Percentiles rank a stretch among this genome's conserved stretches.
phyloP scores from a whole-genome alignment of 305 asterid species.

The Lippia alba region DNA sequence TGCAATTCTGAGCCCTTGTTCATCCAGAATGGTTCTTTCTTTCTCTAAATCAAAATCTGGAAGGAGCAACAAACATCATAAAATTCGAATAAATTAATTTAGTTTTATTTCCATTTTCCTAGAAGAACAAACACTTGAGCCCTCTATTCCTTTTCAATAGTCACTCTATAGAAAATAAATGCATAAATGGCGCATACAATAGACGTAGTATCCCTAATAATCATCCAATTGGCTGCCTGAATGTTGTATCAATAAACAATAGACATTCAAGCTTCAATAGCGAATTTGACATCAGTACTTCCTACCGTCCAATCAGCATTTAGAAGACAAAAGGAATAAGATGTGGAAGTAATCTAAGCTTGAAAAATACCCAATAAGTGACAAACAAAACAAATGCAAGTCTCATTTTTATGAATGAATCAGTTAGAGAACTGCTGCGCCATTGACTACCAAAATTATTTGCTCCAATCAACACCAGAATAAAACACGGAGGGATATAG shows the following conservation, averaged over 20 bases:
- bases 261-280: slow-evolving; percentile 11
- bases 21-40: slow-evolving; percentile 83
- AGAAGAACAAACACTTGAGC: not conserved
- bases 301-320: not conserved
- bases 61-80: slow-evolving; percentile 15
- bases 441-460: not conserved
- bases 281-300: not conserved
- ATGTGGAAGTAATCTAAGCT: slow-evolving; percentile 14
- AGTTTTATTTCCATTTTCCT: not conserved
- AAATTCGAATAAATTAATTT: slow-evolving; percentile 10
- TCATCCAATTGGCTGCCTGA: slow-evolving; percentile 19
- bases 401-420: not conserved
- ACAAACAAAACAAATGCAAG: not conserved
- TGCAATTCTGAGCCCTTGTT: slow-evolving; percentile 93
- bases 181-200: not conserved
- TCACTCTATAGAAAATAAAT: slow-evolving; percentile 5
- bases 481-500: slow-evolving; percentile 16
- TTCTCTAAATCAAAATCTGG: slow-evolving; percentile 95
- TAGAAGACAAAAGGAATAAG: not conserved
- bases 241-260: slow-evolving; percentile 18
- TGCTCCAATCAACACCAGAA: slow-evolving; percentile 7
- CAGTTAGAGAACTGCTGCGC: not conserved
- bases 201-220: not conserved
- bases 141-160: slow-evolving; percentile 12
- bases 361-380: not conserved